These are phyloP conservation scores for Diplocarpon mali DNA, from an alignment of 2,329 filamentous ascomycete genomes.

Conservation along the genomic window DNA sequence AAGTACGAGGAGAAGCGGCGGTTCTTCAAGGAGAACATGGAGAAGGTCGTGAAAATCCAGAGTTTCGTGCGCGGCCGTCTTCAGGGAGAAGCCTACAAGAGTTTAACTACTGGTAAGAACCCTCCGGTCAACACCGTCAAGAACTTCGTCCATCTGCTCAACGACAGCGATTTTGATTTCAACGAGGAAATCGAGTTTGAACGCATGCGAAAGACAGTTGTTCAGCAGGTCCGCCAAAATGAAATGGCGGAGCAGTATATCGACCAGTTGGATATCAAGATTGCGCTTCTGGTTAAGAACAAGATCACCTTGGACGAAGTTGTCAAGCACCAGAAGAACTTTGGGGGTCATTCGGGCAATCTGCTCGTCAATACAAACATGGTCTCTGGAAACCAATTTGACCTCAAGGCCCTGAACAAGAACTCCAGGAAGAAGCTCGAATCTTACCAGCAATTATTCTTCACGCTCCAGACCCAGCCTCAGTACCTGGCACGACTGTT, in stretches of 20 bases:
- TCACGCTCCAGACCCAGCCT: constrained; percentile 90
- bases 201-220: constrained; percentile 84
- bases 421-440: constrained; percentile 91
- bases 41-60: constrained; percentile 97
- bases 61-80: constrained; percentile 92
- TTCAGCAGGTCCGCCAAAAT: constrained; percentile 94
- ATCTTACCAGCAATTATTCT: constrained; percentile 95
- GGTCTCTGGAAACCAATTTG: constrained; percentile 81
- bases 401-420: constrained; percentile 95
- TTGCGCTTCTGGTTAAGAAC: constrained; percentile 95
- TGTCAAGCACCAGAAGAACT: constrained; percentile 91
- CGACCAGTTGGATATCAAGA: constrained; percentile 97
- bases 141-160: constrained; percentile 94
- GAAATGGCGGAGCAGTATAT: constrained; percentile 97
- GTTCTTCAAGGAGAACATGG: constrained; percentile 93
- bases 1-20: constrained; percentile 75
- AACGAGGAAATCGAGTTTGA: constrained; percentile 98
- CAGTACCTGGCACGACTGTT: constrained; percentile 89
- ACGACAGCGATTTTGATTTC: constrained; percentile 97
- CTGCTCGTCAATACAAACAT: constrained; percentile 84
- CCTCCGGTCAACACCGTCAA: constrained; percentile 94
- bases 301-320: constrained; percentile 98
- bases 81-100: constrained; percentile 97
- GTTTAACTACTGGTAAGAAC: constrained; percentile 89
- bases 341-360: constrained; percentile 76